Conservation (phyloP, 1,284 basidiomycete species). For the Cutaneotrichosporon cyanovorans region DNA sequence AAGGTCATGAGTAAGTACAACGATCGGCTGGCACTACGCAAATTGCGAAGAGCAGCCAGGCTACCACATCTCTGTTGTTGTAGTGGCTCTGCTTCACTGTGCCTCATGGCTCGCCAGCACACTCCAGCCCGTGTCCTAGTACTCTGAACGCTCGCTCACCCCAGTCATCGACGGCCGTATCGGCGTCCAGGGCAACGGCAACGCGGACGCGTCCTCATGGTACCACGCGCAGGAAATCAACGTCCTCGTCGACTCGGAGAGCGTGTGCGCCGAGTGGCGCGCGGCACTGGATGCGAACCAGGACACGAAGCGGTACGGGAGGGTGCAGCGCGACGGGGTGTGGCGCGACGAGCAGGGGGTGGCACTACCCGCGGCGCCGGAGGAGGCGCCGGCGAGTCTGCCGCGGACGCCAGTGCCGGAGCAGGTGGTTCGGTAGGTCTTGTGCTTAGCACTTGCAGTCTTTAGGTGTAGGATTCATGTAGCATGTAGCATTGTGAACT, state of each 20-base stretch:
- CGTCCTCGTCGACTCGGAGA: constrained; percentile 58
- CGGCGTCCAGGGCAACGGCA: constrained; percentile 50
- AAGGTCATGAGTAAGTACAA: constrained; percentile 54
- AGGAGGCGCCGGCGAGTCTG: not conserved
- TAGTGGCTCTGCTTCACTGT: no score
- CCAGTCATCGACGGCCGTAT: constrained; percentile 56
- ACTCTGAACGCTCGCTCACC: not conserved
- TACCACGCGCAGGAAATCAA: constrained; percentile 69
- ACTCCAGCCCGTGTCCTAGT: no score
- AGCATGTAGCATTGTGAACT: no score
- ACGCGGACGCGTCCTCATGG: constrained; percentile 59
- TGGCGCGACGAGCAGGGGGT: constrained; percentile 26
- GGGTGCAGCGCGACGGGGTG: constrained; percentile 25
- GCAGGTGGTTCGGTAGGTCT: not conserved
- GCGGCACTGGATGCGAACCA: constrained; percentile 57
- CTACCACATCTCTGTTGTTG: no score
- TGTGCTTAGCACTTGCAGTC: no score
- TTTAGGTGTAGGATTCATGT: no score
- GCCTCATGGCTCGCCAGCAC: no score
- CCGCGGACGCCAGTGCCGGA: constrained; percentile 1
- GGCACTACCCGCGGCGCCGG: not conserved
- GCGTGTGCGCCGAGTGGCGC: constrained; percentile 57
- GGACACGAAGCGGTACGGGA: constrained; percentile 57
- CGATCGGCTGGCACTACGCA: no score
- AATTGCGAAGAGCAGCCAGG: no score